Conservation (phyloP, 352 stramenopile genomes). For the Thalassiosira livingstoniorum region DNA sequence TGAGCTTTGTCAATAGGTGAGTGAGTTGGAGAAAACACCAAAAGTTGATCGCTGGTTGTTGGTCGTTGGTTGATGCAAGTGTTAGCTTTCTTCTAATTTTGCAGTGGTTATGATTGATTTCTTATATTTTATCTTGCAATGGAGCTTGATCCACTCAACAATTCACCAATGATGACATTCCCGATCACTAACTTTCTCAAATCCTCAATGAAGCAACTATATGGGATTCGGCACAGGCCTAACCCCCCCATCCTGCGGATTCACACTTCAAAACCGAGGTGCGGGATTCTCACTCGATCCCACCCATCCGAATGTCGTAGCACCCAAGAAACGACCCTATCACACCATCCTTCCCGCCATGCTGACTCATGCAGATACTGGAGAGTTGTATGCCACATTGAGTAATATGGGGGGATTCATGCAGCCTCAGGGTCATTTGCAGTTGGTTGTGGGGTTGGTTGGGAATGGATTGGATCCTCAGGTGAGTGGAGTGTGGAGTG, state of each 20-base stretch:
- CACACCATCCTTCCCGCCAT: conserved; percentile 98
- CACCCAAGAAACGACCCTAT: conserved; percentile 93
- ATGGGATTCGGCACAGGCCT: conserved; percentile 95
- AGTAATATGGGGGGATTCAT: conserved; percentile 93
- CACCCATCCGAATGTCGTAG: conserved; percentile 92
- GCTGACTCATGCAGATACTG: conserved; percentile 88
- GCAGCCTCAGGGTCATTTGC: conserved; percentile 96
- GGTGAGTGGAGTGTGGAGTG: conserved; percentile 29
- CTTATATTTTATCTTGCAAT: no score
- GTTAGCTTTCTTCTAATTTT: not conserved
- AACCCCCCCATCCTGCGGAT: conserved; percentile 92
- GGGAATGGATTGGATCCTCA: conserved; percentile 77
- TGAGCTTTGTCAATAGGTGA: conserved; percentile 96
- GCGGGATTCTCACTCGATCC: conserved; percentile 91
- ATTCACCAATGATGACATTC: not conserved
- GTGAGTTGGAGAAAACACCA: not conserved
- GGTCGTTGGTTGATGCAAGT: not conserved
- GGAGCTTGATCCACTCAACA: not conserved
- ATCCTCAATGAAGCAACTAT: conserved; percentile 88
- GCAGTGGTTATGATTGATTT: no score
- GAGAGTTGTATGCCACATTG: conserved; percentile 93
- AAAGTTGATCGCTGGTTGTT: no score
- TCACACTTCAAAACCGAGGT: conserved; percentile 97
- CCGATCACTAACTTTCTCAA: not conserved
- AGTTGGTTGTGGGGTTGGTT: conserved; percentile 93